Evolutionary conservation across 257 asterid species (phyloP), one percentile per base, ranked within the genome.

Genomic region (Jacaranda mimosifolia): DNA sequence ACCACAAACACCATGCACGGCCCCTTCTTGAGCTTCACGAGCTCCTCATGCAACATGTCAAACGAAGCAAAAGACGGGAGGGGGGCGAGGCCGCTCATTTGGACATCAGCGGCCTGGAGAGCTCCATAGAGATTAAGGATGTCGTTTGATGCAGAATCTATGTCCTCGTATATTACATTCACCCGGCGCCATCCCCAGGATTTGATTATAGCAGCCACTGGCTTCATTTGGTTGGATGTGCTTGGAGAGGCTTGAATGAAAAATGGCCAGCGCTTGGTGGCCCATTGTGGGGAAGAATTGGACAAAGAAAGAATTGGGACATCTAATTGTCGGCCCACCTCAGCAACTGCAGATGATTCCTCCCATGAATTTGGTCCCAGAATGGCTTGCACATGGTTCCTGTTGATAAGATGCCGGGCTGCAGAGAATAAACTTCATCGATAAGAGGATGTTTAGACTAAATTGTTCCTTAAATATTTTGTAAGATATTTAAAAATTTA

Each of bases 321-420:
- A 7, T 57, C 32, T 6, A 42, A 32, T 56, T 55, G 72, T 8
- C 15, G 56, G 0, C 70, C 80, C 14, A 81, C 81, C 84, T 84
- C 88, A 0, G 90, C 86, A 32, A 83, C 83, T 9, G 79, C 67
- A 1, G 73, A 74, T 66, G 90, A 79, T 77, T 79, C 90, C 49
- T 86, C 86, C 88, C 88, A 81, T 5, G 86, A 64, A 83, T 74
- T 48, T 68, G 88, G 87, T 65, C 88, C 86, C n/a, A 86, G 49
- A 52, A 81, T 81, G 55, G 74, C 83, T 73, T 62, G 43, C 69
- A 76, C 83, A 0, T 68, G 60, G 51, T 68, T 55, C 72, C 63
- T 81, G 5, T 70, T 79, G 70, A 79, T 79, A 18, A 83, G 81
- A 72, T 83, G 42, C 19, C 80, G 59, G 7, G 85, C 87, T 86